Evolutionary conservation across 2,329 filamentous ascomycete species (phyloP).

Genomic region (Pyrenochaeta sp.): DNA sequence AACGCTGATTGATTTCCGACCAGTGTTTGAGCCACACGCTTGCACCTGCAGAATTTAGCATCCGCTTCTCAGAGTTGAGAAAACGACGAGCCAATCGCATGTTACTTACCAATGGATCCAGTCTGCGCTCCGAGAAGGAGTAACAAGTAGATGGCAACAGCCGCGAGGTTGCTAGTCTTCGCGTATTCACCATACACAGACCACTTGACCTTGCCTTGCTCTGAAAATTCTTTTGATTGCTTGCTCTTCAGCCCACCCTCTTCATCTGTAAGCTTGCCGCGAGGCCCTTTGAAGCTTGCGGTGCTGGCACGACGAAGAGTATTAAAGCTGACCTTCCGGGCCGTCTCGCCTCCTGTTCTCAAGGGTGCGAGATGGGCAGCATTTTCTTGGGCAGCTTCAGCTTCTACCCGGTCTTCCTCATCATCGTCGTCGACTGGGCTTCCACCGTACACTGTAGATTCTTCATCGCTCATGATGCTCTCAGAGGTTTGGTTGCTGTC

Average conservation of each 20-base stretch:
- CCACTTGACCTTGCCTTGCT: conserved; percentile 99
- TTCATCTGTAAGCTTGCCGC: conserved; percentile 85
- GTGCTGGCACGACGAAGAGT: conserved; percentile 91
- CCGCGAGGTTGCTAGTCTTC: conserved; percentile 87
- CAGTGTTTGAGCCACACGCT: conserved; percentile 94
- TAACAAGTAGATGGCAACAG: conserved; percentile 80
- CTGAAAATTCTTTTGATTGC: conserved; percentile 85
- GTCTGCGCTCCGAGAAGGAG: conserved; percentile 83
- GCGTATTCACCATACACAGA: conserved; percentile 93
- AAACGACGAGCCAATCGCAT: conserved; percentile 29
- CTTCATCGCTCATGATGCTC: conserved; percentile 73
- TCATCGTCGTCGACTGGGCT: conserved; percentile 59
- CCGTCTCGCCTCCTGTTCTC: conserved; percentile 64
- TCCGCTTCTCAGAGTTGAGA: conserved; percentile 16
- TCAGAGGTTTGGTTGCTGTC: conserved; percentile 59
- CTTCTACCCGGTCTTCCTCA: conserved; percentile 61
- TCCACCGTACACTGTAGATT: conserved; percentile 64
- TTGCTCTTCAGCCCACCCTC: conserved; percentile 80
- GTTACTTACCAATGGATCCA: conserved; percentile 74
- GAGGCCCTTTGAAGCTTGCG: conserved; percentile 85
- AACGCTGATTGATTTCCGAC: conserved; percentile 79
- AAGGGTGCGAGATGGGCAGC: conserved; percentile 78
- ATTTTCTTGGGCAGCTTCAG: conserved; percentile 71
- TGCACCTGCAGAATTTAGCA: conserved; percentile 63
- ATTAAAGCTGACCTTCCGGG: conserved; percentile 72